These are phyloP conservation scores for Corylus heterophylla DNA, from an alignment of 306 rosid genomes.

Conservation along the genomic window DNA sequence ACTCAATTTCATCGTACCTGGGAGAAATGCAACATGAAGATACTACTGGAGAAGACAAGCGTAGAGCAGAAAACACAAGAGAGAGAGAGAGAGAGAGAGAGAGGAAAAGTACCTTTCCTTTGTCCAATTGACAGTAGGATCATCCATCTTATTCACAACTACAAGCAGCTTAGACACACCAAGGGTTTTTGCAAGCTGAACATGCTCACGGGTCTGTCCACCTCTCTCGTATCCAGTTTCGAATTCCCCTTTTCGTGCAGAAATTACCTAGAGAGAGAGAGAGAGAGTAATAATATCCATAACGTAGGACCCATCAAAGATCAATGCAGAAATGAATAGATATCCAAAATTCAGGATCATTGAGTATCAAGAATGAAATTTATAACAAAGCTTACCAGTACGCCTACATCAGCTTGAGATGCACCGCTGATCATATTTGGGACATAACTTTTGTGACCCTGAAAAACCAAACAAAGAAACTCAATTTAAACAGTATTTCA, in stretches of 20 bases:
- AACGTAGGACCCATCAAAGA: slow-evolving; percentile 4
- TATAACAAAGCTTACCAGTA: slow-evolving; percentile 59
- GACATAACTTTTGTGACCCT: slow-evolving; percentile 99
- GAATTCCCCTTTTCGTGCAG: slow-evolving; percentile 98
- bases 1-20: slow-evolving; percentile 91
- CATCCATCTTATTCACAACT: slow-evolving; percentile 97
- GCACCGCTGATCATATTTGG: slow-evolving; percentile 99
- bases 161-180: slow-evolving; percentile 91
- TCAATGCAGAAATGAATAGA: slow-evolving; percentile 9
- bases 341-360: not conserved
- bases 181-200: slow-evolving; percentile 92
- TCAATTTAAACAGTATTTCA: not conserved
- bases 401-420: slow-evolving; percentile 97
- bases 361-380: not conserved
- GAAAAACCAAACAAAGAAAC: slow-evolving; percentile 24
- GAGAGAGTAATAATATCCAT: not conserved
- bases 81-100: not conserved
- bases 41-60: not conserved
- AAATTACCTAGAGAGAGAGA: slow-evolving; percentile 62
- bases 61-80: not conserved
- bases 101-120: slow-evolving; percentile 73
- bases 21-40: slow-evolving; percentile 23
- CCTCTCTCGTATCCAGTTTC: slow-evolving; percentile 99
- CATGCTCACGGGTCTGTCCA: slow-evolving; percentile 99
- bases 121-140: slow-evolving; percentile 90